Base-by-base conservation (phyloP, 257 asterid genomes). In the Nicotiana sylvestris region DNA sequence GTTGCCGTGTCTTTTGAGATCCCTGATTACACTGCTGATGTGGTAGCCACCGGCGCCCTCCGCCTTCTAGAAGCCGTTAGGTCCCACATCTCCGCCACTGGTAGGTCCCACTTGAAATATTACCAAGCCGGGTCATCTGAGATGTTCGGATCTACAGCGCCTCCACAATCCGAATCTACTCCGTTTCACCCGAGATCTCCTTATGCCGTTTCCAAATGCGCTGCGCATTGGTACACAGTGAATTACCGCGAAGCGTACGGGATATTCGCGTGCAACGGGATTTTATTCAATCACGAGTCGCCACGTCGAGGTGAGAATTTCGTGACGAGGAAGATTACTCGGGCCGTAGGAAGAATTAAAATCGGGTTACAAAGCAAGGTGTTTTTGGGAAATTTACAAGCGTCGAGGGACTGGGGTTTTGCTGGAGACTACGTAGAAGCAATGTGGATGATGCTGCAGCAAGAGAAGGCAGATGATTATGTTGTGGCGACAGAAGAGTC, bases 371-470 rank as follows among this genome's bases (percentile, higher is more conserved):
- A 96, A 89, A 93, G 90, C 91, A 96, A 93, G 93, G 91, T 96
- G 0, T 96, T 94, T 77, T 78, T 96, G 30, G 98, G 98, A 21
- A 96, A 96, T 53, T 43, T 93, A 80, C 97, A 94, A 83, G 98
- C 99, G 2, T 93, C 98, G 0, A 89, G 98, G 77, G 99, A 96
- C 5, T 96, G 99, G 99, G 98, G 99, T 0, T 96, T 94, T 66
- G 98, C 98, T 0, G 99, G 99, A 10, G 98, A 94, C 83, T 96
- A 96, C 46, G 99, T 96, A 46, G 99, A 96, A 88, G 98, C 99
- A 16, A 96, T 96, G 98, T 96, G 99, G 99, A 57, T 96, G 95
- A 96, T 94, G 99, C 91, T 96, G 65, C 99, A 96, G 87, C 97
- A 94, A 86, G 99, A 96, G 51, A 90, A 94, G 86, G 89, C 99